phyloP scores from a whole-genome alignment of 1,139 yeast species.

The Lodderomyces oxycetoniae region DNA sequence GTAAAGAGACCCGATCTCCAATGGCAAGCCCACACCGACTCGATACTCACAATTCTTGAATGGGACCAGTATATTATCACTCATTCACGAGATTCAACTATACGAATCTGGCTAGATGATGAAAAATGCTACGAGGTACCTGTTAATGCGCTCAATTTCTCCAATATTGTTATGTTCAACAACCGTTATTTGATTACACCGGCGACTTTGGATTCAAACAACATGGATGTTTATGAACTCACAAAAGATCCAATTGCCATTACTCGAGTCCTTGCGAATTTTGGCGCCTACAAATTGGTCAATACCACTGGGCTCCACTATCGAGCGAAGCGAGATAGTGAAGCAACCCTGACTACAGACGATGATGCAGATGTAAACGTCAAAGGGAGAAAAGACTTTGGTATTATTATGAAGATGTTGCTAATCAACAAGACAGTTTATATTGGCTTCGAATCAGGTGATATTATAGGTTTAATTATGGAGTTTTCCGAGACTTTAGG shows the following conservation, averaged over 20 bases:
- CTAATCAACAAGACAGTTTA: slow-evolving; percentile 31
- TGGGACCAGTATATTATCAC: slow-evolving; percentile 38
- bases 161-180: slow-evolving; percentile 39
- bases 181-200: slow-evolving; percentile 42
- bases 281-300: slow-evolving; percentile 19
- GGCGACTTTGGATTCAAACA: slow-evolving; percentile 48
- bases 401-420: slow-evolving; percentile 51
- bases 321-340: neutral
- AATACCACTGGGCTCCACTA: slow-evolving; percentile 2
- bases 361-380: neutral
- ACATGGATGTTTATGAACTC: slow-evolving; percentile 47
- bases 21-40: slow-evolving; percentile 49
- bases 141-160: slow-evolving; percentile 52
- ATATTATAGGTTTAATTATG: slow-evolving; percentile 31
- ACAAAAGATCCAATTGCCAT: slow-evolving; percentile 11
- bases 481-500: neutral
- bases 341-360: too few relatives aligned
- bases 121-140: slow-evolving; percentile 26
- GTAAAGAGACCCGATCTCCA: slow-evolving; percentile 38
- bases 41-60: slow-evolving; percentile 40
- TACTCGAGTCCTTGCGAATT: slow-evolving; percentile 26
- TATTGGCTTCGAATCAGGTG: slow-evolving; percentile 60
- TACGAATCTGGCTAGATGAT: slow-evolving; percentile 42
- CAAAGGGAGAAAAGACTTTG: slow-evolving; percentile 33
- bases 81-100: slow-evolving; percentile 51